These are phyloP conservation scores for Collybiopsis confluens DNA, from an alignment of 768 basidiomycete species.

Conservation along the genomic window DNA sequence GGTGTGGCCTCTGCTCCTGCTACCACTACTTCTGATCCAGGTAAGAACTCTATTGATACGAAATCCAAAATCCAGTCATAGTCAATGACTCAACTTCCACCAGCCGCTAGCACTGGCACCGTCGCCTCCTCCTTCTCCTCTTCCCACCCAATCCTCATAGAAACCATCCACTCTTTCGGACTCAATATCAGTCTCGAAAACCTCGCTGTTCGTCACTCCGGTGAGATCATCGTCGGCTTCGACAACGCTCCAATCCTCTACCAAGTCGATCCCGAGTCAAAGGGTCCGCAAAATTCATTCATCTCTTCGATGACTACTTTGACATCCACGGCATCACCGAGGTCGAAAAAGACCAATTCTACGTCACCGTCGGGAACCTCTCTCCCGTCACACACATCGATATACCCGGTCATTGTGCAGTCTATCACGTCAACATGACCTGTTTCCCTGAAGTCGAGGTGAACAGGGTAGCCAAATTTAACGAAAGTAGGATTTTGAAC, in stretches of 20 bases:
- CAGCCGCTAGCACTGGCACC: no score
- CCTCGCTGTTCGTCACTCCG: background rate
- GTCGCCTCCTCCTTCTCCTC: no score
- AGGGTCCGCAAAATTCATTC: background rate
- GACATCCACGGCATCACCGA: background rate
- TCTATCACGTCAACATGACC: slow-evolving; percentile 3
- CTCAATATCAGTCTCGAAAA: background rate
- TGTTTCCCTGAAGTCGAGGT: background rate
- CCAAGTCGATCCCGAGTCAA: slow-evolving; percentile 3
- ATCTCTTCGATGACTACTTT: background rate
- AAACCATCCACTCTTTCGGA: background rate
- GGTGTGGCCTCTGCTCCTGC: no score
- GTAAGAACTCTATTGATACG: no score
- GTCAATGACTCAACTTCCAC: no score
- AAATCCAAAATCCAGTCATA: no score
- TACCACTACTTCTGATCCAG: no score
- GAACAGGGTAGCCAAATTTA: slow-evolving; percentile 1
- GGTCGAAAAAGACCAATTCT: background rate
- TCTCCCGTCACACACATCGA: slow-evolving; percentile 1
- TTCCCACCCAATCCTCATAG: background rate
- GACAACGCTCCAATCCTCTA: background rate
- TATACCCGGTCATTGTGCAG: background rate
- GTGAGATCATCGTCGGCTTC: slow-evolving; percentile 1
- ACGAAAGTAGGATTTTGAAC: background rate
- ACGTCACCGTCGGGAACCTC: background rate